Percentiles rank a stretch among this genome's conserved stretches.
Conservation (phyloP, 164 flowering plant genomes). For the Platanus orientalis region DNA sequence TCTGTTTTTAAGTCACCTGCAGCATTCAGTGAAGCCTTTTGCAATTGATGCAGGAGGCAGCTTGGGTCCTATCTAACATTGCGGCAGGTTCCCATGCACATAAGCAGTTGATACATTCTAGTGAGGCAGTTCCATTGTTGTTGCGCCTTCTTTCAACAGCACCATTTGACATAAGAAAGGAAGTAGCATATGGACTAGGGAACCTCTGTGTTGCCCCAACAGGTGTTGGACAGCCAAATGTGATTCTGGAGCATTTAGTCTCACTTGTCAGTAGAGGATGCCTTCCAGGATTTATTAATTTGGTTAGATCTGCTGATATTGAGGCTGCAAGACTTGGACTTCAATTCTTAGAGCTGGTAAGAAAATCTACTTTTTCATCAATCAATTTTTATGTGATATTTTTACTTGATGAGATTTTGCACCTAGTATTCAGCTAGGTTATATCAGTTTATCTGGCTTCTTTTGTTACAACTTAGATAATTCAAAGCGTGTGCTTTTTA, state of each 20-base stretch:
- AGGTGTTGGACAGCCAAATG: conserved; percentile 47
- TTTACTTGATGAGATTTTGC: background rate
- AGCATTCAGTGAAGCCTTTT: background rate
- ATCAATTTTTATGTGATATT: background rate
- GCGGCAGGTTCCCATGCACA: conserved; percentile 90
- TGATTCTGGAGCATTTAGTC: conserved; percentile 77
- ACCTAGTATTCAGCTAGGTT: background rate
- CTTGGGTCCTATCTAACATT: conserved; percentile 95
- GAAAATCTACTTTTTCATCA: conserved; percentile 14
- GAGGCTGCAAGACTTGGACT: conserved; percentile 92
- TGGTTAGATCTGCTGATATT: conserved; percentile 85
- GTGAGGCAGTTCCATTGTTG: conserved; percentile 60
- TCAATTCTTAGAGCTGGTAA: conserved; percentile 95
- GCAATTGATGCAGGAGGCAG: conserved; percentile 64
- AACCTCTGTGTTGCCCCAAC: conserved; percentile 84
- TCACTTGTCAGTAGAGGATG: conserved; percentile 77
- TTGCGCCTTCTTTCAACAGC: conserved; percentile 69
- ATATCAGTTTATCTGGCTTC: background rate
- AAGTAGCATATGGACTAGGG: conserved; percentile 87
- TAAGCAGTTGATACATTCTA: conserved; percentile 62
- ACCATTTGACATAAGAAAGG: conserved; percentile 89
- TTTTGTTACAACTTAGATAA: background rate
- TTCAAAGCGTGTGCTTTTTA: too few species aligned
- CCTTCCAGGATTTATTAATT: conserved; percentile 71
- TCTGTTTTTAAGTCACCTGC: background rate